Base-by-base conservation (phyloP, 192 early-diverging fungal genomes). In the Powellomyces hirtus region DNA sequence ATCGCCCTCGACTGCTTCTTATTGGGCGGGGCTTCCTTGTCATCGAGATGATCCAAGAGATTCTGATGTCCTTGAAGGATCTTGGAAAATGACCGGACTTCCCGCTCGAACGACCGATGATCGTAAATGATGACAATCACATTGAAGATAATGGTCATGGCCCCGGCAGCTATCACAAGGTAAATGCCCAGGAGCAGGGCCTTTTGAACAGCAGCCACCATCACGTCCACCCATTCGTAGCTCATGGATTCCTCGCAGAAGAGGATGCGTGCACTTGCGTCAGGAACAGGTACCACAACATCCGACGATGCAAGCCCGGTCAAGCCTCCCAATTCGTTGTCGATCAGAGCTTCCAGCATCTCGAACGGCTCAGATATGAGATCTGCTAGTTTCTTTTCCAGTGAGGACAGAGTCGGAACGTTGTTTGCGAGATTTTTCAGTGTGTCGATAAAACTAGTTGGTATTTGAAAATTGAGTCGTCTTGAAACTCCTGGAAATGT, bases 231-330 rank as follows among this genome's bases (percentile, higher is more conserved):
- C 70, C 70, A 72, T 7, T 10, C 40, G 44, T 59, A 57, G 59
- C 64, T 42, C 52, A 64, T 46, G 10, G 50, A n/a, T 20, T 18
- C 62, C 4, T 37, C 70, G 55, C 70, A 72, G 29, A 72, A 72
- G 2, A 8, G 8, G 13, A 72, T 57, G n/a, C 37, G 42, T 4
- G 51, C 18, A 8, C 7, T 20, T 8, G 55, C 51, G 27, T 18
- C 30, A 1, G 61, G 70, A 5, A 64, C 34, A 1, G 50, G 35
- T 16, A 64, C 30, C 0, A 59, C 7, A 5, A 60, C 42, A 8
- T 34, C 22, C 13, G n/a, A 24, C n/a, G 31, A 18, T n/a, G 68
- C 27, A 16, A 63, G 14, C 4, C 49, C 61, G 16, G 34, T 50
- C 45, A 63, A 52, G 13, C 29, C 50, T 7, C 40, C 37, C 13